phyloP scores from a whole-genome alignment of 2,329 filamentous ascomycete genomes.

The Penicillium occitanis region DNA sequence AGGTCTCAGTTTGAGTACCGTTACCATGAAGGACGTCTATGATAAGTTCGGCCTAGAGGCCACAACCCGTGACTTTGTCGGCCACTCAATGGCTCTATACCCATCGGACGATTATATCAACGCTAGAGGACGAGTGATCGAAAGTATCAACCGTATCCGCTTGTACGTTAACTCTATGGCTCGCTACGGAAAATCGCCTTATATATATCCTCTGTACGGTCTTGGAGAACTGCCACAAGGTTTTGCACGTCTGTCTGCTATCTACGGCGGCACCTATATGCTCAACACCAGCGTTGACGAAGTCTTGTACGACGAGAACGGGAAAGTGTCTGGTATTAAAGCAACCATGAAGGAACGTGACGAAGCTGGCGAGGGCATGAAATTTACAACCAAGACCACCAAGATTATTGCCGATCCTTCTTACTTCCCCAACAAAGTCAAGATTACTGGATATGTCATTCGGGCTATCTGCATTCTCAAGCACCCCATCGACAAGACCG shows the following conservation, averaged over 20 bases:
- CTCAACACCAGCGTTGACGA: slow-evolving; percentile 94
- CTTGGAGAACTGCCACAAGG: slow-evolving; percentile 96
- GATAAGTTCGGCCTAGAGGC: slow-evolving; percentile 95
- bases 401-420: slow-evolving; percentile 95
- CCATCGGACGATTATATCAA: slow-evolving; percentile 84
- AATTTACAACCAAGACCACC: slow-evolving; percentile 93
- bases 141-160: slow-evolving; percentile 86
- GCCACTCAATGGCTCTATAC: slow-evolving; percentile 97
- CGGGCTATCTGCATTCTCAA: slow-evolving; percentile 98
- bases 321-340: slow-evolving; percentile 92
- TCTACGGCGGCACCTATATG: slow-evolving; percentile 99
- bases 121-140: slow-evolving; percentile 69
- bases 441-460: slow-evolving; percentile 83
- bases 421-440: slow-evolving; percentile 90
- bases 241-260: slow-evolving; percentile 94
- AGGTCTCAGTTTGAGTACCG: slow-evolving; percentile 77
- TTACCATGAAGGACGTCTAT: slow-evolving; percentile 97
- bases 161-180: slow-evolving; percentile 98
- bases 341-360: slow-evolving; percentile 91
- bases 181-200: slow-evolving; percentile 95
- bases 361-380: slow-evolving; percentile 72
- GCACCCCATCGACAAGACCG: slow-evolving; percentile 88
- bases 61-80: slow-evolving; percentile 89
- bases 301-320: slow-evolving; percentile 71
- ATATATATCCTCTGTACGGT: slow-evolving; percentile 98